Conservation (phyloP, 23 red algal genomes). For the Rhodosorus marinus region DNA sequence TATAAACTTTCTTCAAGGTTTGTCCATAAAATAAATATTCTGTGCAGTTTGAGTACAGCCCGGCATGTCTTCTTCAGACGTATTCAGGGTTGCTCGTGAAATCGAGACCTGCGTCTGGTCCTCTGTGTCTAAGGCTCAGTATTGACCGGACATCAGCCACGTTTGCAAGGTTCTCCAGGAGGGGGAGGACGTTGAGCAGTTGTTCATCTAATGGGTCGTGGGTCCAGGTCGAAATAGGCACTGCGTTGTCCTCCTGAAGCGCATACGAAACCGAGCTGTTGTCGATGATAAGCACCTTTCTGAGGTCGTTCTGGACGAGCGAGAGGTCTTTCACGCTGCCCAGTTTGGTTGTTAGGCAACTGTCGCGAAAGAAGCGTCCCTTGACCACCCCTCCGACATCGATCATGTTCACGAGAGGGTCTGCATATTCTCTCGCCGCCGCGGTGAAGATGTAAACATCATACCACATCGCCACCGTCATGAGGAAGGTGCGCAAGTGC, state of each 20-base stretch:
- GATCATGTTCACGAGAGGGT: slow-evolving; percentile 54
- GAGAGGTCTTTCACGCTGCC: slow-evolving; percentile 64
- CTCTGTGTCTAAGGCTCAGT: too few species aligned
- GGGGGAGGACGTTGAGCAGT: slow-evolving; percentile 32
- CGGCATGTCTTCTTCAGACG: too few species aligned
- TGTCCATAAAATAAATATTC: too few species aligned
- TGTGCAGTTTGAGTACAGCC: too few species aligned
- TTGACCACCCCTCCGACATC: slow-evolving; percentile 22
- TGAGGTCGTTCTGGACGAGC: slow-evolving; percentile 26
- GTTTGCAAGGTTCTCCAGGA: slow-evolving; percentile 41
- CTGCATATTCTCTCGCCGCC: slow-evolving; percentile 35
- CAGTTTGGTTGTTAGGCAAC: slow-evolving; percentile 19
- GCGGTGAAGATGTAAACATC: slow-evolving; percentile 70
- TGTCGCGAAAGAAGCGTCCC: slow-evolving; percentile 38
- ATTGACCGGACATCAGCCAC: slow-evolving; percentile 89
- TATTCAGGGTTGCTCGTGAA: too few species aligned
- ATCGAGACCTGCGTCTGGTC: too few species aligned
- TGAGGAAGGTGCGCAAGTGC: slow-evolving; percentile 51
- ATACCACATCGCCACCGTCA: slow-evolving; percentile 38
- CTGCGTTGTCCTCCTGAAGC: slow-evolving; percentile 43
- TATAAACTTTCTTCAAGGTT: too few species aligned
- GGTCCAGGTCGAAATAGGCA: slow-evolving; percentile 51
- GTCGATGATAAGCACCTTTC: slow-evolving; percentile 66
- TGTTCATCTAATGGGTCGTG: slow-evolving; percentile 64
- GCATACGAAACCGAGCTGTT: slow-evolving; percentile 54